A percentile compares a stretch with the other conserved stretches of the same genome.
Conservation (phyloP, 768 basidiomycete genomes). For the Lanmaoa pseudosensibilis region DNA sequence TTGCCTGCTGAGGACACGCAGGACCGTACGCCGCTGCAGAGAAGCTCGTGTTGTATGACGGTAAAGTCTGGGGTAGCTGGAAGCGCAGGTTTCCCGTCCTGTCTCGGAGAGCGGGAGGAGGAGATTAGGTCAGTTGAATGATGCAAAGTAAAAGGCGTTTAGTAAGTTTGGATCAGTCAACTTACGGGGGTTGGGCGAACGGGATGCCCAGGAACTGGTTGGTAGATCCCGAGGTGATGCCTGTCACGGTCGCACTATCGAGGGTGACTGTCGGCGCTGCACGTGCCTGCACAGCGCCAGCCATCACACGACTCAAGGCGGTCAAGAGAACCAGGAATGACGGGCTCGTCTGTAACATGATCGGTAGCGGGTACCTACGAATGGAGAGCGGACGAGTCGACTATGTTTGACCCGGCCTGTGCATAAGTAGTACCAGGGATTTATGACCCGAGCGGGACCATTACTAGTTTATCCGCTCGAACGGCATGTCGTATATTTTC, state of each 20-base stretch:
- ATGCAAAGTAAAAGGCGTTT: neutral
- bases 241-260: conserved; percentile 31
- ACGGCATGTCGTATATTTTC: neutral
- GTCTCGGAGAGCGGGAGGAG: neutral
- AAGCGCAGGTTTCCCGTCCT: conserved; percentile 40
- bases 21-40: conserved; percentile 5
- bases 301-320: neutral
- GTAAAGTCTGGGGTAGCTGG: conserved; percentile 11
- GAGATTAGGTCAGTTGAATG: neutral
- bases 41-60: conserved; percentile 8
- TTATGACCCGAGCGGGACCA: neutral
- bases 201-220: conserved; percentile 42
- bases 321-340: neutral
- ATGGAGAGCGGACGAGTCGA: neutral
- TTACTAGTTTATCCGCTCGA: neutral
- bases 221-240: conserved; percentile 22
- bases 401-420: neutral
- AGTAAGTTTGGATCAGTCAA: neutral
- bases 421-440: neutral
- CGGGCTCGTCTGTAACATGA: neutral
- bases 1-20: conserved; percentile 9
- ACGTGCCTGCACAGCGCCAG: neutral
- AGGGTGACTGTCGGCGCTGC: conserved; percentile 28
- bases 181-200: conserved; percentile 41
- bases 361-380: neutral